Conservation (phyloP, 2,329 filamentous ascomycete species). For the Penicillium freii region DNA sequence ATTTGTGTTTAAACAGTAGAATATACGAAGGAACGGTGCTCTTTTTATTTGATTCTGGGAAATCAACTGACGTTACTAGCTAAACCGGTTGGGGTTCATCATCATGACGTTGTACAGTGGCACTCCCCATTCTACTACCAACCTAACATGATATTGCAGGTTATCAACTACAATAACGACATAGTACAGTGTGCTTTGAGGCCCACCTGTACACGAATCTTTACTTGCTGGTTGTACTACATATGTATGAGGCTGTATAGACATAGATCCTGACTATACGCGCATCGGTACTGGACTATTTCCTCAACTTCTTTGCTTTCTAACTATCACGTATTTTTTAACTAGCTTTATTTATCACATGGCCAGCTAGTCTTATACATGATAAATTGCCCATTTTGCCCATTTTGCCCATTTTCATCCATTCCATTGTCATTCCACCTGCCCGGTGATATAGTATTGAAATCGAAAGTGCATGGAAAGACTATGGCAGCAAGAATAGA, state of each 20-base stretch:
- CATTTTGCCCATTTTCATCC: background rate
- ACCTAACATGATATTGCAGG: too few relatives aligned
- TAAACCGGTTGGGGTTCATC: conserved; percentile 26
- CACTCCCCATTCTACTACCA: background rate
- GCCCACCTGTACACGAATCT: background rate
- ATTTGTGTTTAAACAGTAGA: background rate
- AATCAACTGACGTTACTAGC: conserved; percentile 18
- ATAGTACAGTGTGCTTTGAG: background rate
- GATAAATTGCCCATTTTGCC: background rate
- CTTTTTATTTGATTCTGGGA: background rate
- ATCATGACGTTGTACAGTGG: conserved; percentile 30
- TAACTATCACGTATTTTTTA: background rate
- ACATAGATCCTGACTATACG: background rate
- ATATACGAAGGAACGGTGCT: background rate
- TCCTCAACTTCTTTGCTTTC: background rate
- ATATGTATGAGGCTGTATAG: background rate
- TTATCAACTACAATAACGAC: background rate
- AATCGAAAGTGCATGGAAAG: background rate
- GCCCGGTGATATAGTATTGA: background rate
- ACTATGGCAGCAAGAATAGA: background rate
- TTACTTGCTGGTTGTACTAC: background rate
- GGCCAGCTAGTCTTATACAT: background rate
- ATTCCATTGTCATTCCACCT: background rate
- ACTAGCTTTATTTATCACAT: too few relatives aligned
- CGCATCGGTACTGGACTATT: background rate